Base-by-base conservation (phyloP, 805 yeast genomes). In the Starmerella bombi region DNA sequence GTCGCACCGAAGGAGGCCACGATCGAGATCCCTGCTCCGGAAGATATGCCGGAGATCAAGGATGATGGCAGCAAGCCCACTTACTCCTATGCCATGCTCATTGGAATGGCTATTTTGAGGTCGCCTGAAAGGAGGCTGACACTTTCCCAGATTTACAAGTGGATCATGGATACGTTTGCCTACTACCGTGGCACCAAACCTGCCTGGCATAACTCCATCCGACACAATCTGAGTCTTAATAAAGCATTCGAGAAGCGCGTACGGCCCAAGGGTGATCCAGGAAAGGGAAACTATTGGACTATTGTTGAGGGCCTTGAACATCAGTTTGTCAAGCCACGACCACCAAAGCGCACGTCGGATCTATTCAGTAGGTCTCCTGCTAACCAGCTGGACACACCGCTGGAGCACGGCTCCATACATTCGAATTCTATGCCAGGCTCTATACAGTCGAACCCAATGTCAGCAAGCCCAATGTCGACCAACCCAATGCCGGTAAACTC, bases 171-270 rank as follows among this genome's bases (percentile, higher is more conserved):
- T 34, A 80, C 93, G 28, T 88, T 86, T 59, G 72, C 69, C 46
- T 88, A 78, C 58, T 91, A 91, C 61, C 75, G 77, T 48, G 75
- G 73, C 48, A 80, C 81, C 44, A 94, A 84, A 51, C 80, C 83
- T 9, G 95, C 96, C 21, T 88, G 98, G 98, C 96, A 88, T 61
- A 88, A 88, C 62, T 86, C 95, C 25, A 91, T 88, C 48, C 76
- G 98, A 46, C 98, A 88, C 61, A 88, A 91, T 51, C 65, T 88
- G 23, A 84, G 95, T 10, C 69, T 88, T 52, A 91, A 88, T 61
- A 91, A 91, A 57, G 94, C 96, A 0, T 88, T 88, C 57, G 69
- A 80, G 36, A 88, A 88, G 61, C 78, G 91, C 18, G 94, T 82
- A 50, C 80, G 86, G 58, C 86, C 95, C 10, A 79, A 80, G 50